phyloP scores from a whole-genome alignment of 169 alveolate species.

The Eimeria necatrix region DNA sequence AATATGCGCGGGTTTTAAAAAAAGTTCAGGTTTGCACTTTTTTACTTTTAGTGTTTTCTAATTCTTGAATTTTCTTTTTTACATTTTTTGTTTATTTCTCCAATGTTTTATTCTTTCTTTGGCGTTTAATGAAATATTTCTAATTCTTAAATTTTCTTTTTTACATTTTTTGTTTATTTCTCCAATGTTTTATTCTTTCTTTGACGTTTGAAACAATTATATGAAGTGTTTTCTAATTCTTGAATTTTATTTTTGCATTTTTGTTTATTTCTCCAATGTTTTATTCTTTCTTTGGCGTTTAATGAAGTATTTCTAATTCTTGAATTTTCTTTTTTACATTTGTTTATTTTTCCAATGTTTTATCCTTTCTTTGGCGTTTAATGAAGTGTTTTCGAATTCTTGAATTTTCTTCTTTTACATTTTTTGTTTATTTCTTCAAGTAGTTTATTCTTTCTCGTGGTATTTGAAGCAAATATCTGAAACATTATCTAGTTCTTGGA shows the following conservation, averaged over 20 bases:
- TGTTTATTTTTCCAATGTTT: no score
- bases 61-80: neutral
- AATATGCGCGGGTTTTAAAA: slow-evolving; percentile 14
- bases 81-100: neutral
- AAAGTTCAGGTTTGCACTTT: slow-evolving; percentile 1
- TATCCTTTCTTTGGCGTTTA: neutral
- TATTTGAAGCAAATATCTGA: no score
- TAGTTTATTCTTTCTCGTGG: no score
- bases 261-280: neutral
- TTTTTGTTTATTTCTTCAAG: neutral
- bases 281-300: neutral
- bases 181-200: neutral
- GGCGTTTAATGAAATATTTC: neutral
- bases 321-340: neutral
- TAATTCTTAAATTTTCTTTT: neutral
- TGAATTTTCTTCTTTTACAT: neutral
- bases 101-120: neutral
- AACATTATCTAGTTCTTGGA: no score
- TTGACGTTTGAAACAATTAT: neutral
- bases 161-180: neutral
- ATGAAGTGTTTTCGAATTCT: neutral
- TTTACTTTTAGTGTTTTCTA: no score
- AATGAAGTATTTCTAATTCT: neutral
- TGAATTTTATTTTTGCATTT: neutral
- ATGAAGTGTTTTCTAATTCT: neutral